These are phyloP conservation scores for Talaromyces sp. DNA, from an alignment of 2,329 filamentous ascomycete species.

Conservation along the genomic window DNA sequence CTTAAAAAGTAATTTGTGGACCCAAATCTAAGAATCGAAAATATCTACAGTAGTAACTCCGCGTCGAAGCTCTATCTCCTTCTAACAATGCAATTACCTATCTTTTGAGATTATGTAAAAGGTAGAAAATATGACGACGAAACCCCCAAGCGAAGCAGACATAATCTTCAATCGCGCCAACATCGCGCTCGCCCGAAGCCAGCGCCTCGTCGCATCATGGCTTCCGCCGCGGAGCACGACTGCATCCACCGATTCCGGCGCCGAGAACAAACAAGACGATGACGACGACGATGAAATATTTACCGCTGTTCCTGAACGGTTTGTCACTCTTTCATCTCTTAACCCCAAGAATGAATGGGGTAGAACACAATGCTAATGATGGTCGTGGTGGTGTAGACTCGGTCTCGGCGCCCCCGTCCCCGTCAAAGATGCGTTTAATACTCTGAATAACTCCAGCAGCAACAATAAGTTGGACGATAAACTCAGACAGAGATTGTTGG, in stretches of 20 bases:
- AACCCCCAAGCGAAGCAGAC: conserved; percentile 43
- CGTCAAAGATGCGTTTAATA: conserved; percentile 15
- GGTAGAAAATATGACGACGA: conserved; percentile 28
- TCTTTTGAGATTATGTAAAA: not conserved
- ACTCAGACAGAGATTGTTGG: conserved; percentile 46
- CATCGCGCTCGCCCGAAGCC: conserved; percentile 53
- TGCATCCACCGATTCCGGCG: conserved; percentile 32
- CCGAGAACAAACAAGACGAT: conserved; percentile 34
- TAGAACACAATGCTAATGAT: not conserved
- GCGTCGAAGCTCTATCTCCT: not conserved
- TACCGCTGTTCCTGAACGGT: conserved; percentile 54
- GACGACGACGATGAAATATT: conserved; percentile 55
- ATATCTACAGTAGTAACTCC: not conserved
- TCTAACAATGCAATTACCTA: not conserved
- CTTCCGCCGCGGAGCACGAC: conserved; percentile 45
- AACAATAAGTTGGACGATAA: conserved; percentile 44
- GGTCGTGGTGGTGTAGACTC: conserved; percentile 34
- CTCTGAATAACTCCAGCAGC: conserved; percentile 38
- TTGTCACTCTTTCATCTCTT: conserved; percentile 22
- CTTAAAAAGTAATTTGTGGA: conserved; percentile 8
- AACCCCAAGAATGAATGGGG: not conserved
- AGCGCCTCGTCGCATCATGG: conserved; percentile 56
- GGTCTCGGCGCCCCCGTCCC: conserved; percentile 49
- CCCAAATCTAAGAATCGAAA: not conserved
- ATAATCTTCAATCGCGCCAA: conserved; percentile 55